Evolutionary conservation across 192 early-diverging fungal species (phyloP), one percentile per base, ranked within the genome.

Genomic region (Mortierella alpina): DNA sequence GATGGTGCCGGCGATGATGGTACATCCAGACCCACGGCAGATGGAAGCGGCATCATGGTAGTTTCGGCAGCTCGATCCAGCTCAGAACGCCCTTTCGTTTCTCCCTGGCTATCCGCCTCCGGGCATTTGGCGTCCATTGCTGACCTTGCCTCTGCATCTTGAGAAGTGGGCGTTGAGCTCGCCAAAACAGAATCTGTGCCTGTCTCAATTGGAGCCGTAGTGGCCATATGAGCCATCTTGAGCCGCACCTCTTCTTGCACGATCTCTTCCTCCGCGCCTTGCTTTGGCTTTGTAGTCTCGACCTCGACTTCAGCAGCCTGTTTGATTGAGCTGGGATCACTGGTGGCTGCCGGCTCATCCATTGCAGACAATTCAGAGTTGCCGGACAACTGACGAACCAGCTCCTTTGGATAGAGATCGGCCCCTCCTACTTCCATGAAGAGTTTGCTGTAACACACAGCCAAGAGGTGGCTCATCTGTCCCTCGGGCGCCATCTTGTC

Each of bases 401-500:
- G 53, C 48, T 80, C 77, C 54, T 80, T 80, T 11, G 77, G 77
- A 45, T 72, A 80, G 48, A 80, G 48, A 5, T 80, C 77, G 7
- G 70, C 58, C 8, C 77, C 77, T n/a, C 77, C 77, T 17, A 72
- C 77, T 41, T 80, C 70, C 22, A 80, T 71, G 53, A 80, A 80
- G 5, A 80, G 31, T 48, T 80, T 80, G 60, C 70, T 72, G 15
- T 80, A 80, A 39, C 77, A 80, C 14, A 80, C 70, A 1, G 77
- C 70, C 52, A 80, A 58, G 4, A 72, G 54, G 10, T 70, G 77
- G 6, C 65, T 53, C 50, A 80, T 80, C 66, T 80, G 70, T 39
- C 77, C 77, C 31, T 80, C 77, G 4, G 77, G 56, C 11, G 70
- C 77, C 77, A 80, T 72, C 23, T 68, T 80, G 22, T 80, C 77